Evolutionary conservation across 805 yeast species (phyloP), one percentile per base, ranked within the genome.

Genomic region (Candida peoriensis): DNA sequence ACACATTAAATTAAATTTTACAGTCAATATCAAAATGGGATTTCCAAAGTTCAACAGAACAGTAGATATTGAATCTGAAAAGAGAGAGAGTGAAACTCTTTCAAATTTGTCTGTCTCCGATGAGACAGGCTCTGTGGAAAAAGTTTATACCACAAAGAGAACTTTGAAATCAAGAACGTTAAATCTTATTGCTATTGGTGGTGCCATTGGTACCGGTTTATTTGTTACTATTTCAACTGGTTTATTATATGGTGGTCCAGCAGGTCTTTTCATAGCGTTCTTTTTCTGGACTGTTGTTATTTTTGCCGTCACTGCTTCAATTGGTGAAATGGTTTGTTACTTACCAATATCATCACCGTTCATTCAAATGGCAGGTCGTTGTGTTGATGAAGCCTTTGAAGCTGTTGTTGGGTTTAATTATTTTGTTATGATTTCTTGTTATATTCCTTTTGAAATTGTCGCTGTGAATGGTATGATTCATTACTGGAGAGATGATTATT

Each of bases 391-490:
- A 28, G 80, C 90, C 1, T 61, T 79, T 37, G 89, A 81, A 46
- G 69, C 79, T 22, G 70, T 70, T 63, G 75, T 81, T 2, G 85
- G 88, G 14, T 81, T 83, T 77, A 81, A 82, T 52, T 82, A 79
- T 49, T 81, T 79, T 69, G 61, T 81, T 36, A 62, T 81, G 51
- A 78, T 80, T 52, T 78, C 85, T 37, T 74, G 81, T 0, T 76
- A 79, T 38, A 78, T 84, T 32, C 94, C 94, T 4, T 81, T 79
- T 47, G 94, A 85, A 58, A 76, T 84, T 38, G 79, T 80, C 3
- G 81, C 89, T 3, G 87, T 81, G 10, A 81, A 82, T 44, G 68
- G 82, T 17, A 77, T 84, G 55, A 66, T 84, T 32, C 85, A 84
- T 50, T 84, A 65, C 47, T 84, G 95, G 95, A 65, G 82, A 41